Base-by-base conservation (phyloP, 75 land plant genomes). In the Picea glauca region DNA sequence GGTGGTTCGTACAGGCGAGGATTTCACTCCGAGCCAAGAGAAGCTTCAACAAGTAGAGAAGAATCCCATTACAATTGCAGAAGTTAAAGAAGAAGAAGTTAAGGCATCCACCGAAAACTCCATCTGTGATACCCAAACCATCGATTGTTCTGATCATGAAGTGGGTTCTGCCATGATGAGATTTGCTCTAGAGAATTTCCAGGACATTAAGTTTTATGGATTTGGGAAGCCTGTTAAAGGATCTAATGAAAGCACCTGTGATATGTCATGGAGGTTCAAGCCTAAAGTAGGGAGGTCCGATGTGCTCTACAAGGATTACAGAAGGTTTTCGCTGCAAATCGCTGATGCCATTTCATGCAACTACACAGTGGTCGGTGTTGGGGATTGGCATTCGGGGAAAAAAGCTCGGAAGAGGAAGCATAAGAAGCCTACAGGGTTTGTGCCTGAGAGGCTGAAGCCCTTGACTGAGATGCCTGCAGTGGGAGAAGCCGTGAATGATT, bases 181-280 rank as follows among this genome's bases (percentile, higher is more conserved):
- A 15, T 78, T 78, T 21, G 81, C 90, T 15, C 83, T 94, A 2
- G 89, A 86, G n/a, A 68, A 80, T 15, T 96, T 91, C 78, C 79
- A 81, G 79, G 94, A 90, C 61, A 89, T 94, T 21, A 82, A 87
- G 62, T 90, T 90, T 77, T 93, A 84, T 78, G 63, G 89, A 68
- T 96, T 92, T 78, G 89, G 91, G 54, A 88, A 81, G 62, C 88
- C 98, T 2, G 94, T 88, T 40, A 62, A 60, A 35, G 97, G 99
- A 32, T 60, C 77, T 0, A 63, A 84, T 56, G 87, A 80, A 9
- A 80, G 61, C 17, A 50, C 78, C 13, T 96, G 99, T 64, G 98
- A 96, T 65, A 82, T 94, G 83, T 97, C 99, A 0, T 96, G 96
- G 96, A 80, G 92, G 58, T 96, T 87, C 81, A 83, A 88, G 59